Evolutionary conservation across 306 rosid species (phyloP).

Genomic region (Cicer yamashitae): DNA sequence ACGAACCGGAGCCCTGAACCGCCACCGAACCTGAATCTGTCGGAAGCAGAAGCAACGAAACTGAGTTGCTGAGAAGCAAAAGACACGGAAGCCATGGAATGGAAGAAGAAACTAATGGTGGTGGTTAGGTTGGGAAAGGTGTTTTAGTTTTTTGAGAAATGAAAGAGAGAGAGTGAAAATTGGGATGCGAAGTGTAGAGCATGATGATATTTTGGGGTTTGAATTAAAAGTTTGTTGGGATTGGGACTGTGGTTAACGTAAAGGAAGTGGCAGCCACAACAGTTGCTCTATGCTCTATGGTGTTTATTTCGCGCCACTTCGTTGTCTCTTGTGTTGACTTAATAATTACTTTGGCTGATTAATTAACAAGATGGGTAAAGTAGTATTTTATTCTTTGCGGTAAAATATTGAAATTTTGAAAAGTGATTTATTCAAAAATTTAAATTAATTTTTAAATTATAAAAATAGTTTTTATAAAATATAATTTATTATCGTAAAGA

Average conservation of each 20-base stretch:
- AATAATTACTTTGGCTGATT: not conserved
- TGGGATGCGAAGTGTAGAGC: not conserved
- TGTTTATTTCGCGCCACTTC: conserved; percentile 30
- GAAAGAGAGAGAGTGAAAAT: too few relatives aligned
- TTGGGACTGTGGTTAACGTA: not conserved
- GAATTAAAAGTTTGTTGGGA: not conserved
- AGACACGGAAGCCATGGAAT: conserved; percentile 71
- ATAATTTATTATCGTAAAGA: too few relatives aligned
- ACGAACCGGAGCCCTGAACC: conserved; percentile 41
- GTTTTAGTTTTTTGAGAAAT: not conserved
- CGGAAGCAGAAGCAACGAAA: conserved; percentile 36
- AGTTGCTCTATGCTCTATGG: not conserved
- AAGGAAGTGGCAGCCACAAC: not conserved
- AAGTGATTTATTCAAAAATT: too few relatives aligned
- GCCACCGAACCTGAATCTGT: conserved; percentile 36
- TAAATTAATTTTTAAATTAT: too few relatives aligned
- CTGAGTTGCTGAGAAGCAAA: conserved; percentile 48
- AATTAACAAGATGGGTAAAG: not conserved
- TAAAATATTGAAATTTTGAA: too few relatives aligned
- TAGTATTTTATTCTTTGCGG: too few relatives aligned
- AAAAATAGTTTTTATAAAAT: too few relatives aligned
- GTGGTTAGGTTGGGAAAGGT: not conserved
- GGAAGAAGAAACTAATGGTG: conserved; percentile 7
- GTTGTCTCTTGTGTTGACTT: not conserved
- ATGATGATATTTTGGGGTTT: conserved; percentile 8